A percentile compares a stretch with the other conserved stretches of the same genome.
Conservation (phyloP, 306 rosid species). For the Mucuna pruriens region DNA sequence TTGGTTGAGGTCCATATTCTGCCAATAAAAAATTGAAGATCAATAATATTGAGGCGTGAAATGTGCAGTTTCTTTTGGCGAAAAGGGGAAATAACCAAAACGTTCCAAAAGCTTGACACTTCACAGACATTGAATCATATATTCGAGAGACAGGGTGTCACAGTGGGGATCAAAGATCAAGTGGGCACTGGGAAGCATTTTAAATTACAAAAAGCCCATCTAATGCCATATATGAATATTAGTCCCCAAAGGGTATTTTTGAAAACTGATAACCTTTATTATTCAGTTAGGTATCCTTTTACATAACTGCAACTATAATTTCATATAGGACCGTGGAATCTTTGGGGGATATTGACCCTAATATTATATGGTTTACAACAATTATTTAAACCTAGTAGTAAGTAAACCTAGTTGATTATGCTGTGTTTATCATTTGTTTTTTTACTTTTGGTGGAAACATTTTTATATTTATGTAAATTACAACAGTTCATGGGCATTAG, state of each 20-base stretch:
- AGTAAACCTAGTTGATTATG: neutral
- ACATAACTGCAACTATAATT: constrained; percentile 8
- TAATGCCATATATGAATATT: neutral
- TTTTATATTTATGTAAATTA: neutral
- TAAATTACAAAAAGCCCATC: constrained; percentile 35
- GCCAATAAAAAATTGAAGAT: constrained; percentile 22
- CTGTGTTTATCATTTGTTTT: neutral
- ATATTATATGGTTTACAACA: neutral
- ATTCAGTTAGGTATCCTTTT: neutral
- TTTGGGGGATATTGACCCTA: neutral
- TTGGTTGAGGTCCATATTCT: constrained; percentile 46
- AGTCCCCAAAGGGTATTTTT: constrained; percentile 24
- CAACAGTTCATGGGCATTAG: neutral
- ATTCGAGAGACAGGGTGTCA: constrained; percentile 42
- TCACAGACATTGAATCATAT: constrained; percentile 23
- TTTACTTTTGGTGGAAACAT: neutral
- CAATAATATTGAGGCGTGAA: constrained; percentile 46
- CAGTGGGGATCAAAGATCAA: constrained; percentile 74
- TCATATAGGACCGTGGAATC: neutral
- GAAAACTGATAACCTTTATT: constrained; percentile 18
- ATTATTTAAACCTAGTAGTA: neutral
- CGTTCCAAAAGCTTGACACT: constrained; percentile 37
- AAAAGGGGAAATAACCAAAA: constrained; percentile 56
- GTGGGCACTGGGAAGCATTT: neutral
- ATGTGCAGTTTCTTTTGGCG: constrained; percentile 40